A percentile compares a stretch with the other conserved stretches of the same genome.
These are phyloP conservation scores for Colletotrichum australisinense DNA, from an alignment of 2,329 filamentous ascomycete genomes.

Conservation along the genomic window DNA sequence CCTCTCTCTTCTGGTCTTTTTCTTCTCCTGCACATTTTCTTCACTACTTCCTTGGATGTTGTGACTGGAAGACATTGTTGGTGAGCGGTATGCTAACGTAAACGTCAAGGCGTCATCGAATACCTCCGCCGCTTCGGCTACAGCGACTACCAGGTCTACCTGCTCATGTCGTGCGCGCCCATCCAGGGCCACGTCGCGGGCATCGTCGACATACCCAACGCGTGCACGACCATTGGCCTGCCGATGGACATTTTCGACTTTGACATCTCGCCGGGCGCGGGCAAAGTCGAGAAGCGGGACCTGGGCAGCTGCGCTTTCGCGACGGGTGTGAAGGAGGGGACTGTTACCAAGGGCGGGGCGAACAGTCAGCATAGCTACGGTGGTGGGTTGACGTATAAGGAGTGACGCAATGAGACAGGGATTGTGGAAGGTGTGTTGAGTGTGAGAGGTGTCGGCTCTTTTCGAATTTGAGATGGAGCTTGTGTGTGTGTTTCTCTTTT, in stretches of 20 bases:
- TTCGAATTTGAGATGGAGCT: background rate
- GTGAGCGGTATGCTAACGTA: background rate
- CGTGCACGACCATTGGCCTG: slow-evolving; percentile 87
- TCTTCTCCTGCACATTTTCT: no score
- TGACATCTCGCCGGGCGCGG: slow-evolving; percentile 78
- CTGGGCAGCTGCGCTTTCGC: slow-evolving; percentile 72
- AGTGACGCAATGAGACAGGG: slow-evolving; percentile 1
- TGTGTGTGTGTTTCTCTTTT: no score
- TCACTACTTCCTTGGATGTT: background rate
- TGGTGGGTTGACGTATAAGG: slow-evolving; percentile 62
- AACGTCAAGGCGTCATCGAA: slow-evolving; percentile 73
- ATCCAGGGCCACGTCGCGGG: slow-evolving; percentile 90
- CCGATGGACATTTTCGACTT: slow-evolving; percentile 97
- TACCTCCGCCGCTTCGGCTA: slow-evolving; percentile 82
- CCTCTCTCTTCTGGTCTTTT: no score
- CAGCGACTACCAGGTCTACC: slow-evolving; percentile 82
- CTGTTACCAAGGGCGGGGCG: slow-evolving; percentile 54
- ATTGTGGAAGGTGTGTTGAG: background rate
- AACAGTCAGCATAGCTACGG: slow-evolving; percentile 63
- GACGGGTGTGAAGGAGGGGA: slow-evolving; percentile 57
- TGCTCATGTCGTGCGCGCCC: slow-evolving; percentile 86
- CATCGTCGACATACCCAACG: slow-evolving; percentile 91
- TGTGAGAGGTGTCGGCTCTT: background rate
- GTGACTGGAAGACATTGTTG: no score
- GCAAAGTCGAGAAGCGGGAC: slow-evolving; percentile 52